phyloP scores from a whole-genome alignment of 495 filamentous ascomycete genomes.

The Aspergillus hancockii region DNA sequence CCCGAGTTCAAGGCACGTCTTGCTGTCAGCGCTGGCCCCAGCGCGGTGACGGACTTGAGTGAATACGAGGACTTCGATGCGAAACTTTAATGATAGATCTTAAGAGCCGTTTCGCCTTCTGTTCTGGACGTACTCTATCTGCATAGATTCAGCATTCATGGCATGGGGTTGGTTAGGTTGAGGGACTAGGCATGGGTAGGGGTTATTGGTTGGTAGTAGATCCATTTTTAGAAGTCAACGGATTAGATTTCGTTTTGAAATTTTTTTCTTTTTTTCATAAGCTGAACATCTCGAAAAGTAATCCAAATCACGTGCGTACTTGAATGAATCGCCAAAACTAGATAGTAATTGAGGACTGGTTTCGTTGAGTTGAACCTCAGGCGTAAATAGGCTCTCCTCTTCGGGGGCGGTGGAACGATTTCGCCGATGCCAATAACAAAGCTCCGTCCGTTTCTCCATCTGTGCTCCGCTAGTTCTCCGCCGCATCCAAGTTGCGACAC shows the following conservation, averaged over 20 bases:
- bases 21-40: slow-evolving; percentile 66
- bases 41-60: slow-evolving; percentile 69
- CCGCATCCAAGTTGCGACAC: slow-evolving; percentile 2
- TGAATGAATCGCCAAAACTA: background rate
- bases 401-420: slow-evolving; percentile 18
- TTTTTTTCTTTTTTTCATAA: background rate
- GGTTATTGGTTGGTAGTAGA: background rate
- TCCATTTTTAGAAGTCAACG: background rate
- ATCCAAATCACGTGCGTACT: background rate
- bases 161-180: background rate
- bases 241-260: background rate
- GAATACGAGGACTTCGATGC: slow-evolving; percentile 80
- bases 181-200: slow-evolving; percentile 1
- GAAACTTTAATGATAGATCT: slow-evolving; percentile 59
- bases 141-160: background rate
- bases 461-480: background rate
- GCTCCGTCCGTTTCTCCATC: slow-evolving; percentile 5
- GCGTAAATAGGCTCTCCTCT: slow-evolving; percentile 6
- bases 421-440: slow-evolving; percentile 15
- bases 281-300: background rate
- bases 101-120: background rate
- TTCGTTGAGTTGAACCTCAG: background rate
- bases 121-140: background rate
- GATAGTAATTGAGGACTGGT: background rate
- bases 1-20: slow-evolving; percentile 74